Base-by-base conservation (phyloP, 345 rosid genomes). In the Schrenkiella parvula region DNA sequence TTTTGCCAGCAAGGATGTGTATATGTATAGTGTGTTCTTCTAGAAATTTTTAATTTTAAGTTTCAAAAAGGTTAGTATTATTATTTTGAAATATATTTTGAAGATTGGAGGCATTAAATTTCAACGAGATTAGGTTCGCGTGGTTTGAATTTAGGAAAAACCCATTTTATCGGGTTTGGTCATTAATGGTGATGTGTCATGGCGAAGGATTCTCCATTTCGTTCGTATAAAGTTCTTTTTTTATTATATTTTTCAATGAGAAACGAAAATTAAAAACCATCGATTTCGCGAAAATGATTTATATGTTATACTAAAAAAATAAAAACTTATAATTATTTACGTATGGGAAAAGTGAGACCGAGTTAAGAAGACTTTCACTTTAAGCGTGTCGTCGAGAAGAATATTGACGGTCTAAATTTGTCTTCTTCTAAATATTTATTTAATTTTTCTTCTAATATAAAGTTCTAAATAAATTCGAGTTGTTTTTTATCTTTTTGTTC, bases 91-190 rank as follows among this genome's bases (percentile, higher is more conserved):
- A 34, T 51, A 21, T 62, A 13, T 2, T 38, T 64, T 66, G 66
- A 52, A 67, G 31, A 50, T 19, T 34, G 50, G 59, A 14, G 19
- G 39, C 35, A 70, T 21, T 63, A 64, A 64, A 64, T 69, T 70
- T 76, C 80, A 76, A 76, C 71, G 38, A 70, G 80, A 70, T 76
- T 70, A 63, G 75, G 80, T 76, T 70, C 8, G 43, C 66, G 18
- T 69, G 71, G 71, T 76, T 64, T 75, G 79, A 70, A 70, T 19
- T 47, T 63, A 35, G 43, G 38, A 55, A 43, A 43, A 55, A 55
- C 22, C 52, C 26, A 3, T 59, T 34, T 26, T 14, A 13, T 53
- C 34, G 43, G 62, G 60, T 63, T 53, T 62, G 62, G 50, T 72
- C 47, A 17, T 17, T 57, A 21, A 15, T 21, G 34, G 47, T 50